Base-by-base conservation (phyloP, 345 rosid species). In the Adansonia digitata region DNA sequence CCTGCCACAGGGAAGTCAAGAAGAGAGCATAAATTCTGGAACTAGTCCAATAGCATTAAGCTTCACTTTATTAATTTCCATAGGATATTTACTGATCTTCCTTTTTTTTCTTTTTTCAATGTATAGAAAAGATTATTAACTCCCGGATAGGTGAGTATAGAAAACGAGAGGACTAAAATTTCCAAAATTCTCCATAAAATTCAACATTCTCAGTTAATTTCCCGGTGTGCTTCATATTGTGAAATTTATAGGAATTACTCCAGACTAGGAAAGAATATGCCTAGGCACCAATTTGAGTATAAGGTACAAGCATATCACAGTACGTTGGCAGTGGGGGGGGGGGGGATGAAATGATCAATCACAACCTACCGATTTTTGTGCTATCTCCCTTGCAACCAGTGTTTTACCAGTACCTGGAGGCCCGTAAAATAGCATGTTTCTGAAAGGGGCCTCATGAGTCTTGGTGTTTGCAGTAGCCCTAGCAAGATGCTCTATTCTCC, bases 381-480 rank as follows among this genome's bases (percentile, higher is more conserved):
- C 97, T 34, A 94, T 92, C 82, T 92, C 95, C 80, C 90, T 88
- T 2, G 98, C 97, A 59, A 92, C 97, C 97, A 94, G 83, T 31
- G 98, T 94, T 86, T 94, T 94, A 53, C 98, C 98, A 15, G 98
- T 94, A 78, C 98, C 98, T 60, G 97, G 98, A 75, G 94, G 97
- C 59, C 98, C 97, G 74, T 94, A 94, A 84, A 94, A 94, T 86
- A 94, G 74, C 98, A 94, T 94, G 83, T 92, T 94, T 34, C 94
- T 91, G 80, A 92, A 92, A 55, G 97, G 98, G 51, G 98, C 97
- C 77, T 88, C 85, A 56, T 94, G 97, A 31, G 82, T 78, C 78
- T 91, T 92, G 55, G 95, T 92, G 81, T 94, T 94, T 18, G 92
- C 74, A 6, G 98, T 92, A 75, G 97, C 95, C 84, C 84, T 88